A percentile compares a stretch with the other conserved stretches of the same genome.
phyloP scores from a whole-genome alignment of 192 early-diverging fungal genomes.

The Funneliformis mosseae region DNA sequence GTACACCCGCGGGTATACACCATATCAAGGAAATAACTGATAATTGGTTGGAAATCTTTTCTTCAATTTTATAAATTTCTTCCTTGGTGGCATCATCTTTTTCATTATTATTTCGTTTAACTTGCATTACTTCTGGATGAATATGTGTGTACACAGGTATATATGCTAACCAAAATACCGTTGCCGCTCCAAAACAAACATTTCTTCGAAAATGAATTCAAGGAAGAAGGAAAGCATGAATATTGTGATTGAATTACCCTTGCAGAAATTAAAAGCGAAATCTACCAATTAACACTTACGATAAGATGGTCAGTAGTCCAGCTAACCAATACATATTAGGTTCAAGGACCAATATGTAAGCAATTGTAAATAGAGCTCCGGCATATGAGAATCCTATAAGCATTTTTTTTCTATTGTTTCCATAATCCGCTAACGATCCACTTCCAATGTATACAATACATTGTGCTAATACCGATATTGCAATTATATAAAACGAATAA shows the following conservation, averaged over 20 bases:
- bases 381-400: slow-evolving; percentile 43
- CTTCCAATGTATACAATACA: background rate
- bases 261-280: background rate
- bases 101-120: background rate
- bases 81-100: slow-evolving; percentile 7
- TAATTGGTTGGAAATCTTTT: slow-evolving; percentile 41
- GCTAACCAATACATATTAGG: slow-evolving; percentile 48
- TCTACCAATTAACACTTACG: slow-evolving; percentile 20
- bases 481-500: background rate
- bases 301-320: slow-evolving; percentile 43
- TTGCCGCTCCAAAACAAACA: slow-evolving; percentile 49
- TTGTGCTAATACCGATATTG: background rate
- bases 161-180: slow-evolving; percentile 56
- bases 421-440: background rate
- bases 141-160: slow-evolving; percentile 48
- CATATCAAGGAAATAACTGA: slow-evolving; percentile 34
- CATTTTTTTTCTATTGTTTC: slow-evolving; percentile 45
- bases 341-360: slow-evolving; percentile 37
- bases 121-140: slow-evolving; percentile 41
- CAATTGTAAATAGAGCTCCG: slow-evolving; percentile 45
- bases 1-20: slow-evolving; percentile 4
- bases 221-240: background rate
- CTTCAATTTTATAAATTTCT: slow-evolving; percentile 9
- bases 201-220: slow-evolving; percentile 14
- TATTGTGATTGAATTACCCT: too few species aligned